Conservation (phyloP, 2,329 filamentous ascomycete species). For the Fusarium sp. region DNA sequence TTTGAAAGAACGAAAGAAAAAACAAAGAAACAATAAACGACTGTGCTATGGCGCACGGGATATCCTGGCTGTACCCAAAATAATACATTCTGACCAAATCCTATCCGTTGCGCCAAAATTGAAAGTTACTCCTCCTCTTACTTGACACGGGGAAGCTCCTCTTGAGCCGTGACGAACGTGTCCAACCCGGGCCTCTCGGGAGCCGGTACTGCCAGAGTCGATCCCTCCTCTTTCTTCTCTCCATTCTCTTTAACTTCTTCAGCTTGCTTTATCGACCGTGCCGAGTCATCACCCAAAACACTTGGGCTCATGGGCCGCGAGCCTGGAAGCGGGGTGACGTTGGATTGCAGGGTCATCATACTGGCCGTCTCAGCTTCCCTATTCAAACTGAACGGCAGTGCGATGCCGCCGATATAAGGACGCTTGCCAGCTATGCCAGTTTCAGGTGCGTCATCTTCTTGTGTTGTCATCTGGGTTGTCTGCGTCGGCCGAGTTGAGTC, state of each 20-base stretch:
- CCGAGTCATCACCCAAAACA: neutral
- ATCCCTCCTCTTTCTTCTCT: slow-evolving; percentile 10
- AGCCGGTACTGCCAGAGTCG: neutral
- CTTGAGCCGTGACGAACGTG: slow-evolving; percentile 66
- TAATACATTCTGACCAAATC: slow-evolving; percentile 30
- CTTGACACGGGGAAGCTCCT: slow-evolving; percentile 53
- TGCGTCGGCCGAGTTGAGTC: slow-evolving; percentile 28
- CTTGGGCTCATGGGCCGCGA: slow-evolving; percentile 51
- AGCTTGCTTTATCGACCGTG: slow-evolving; percentile 1
- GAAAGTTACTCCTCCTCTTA: slow-evolving; percentile 21
- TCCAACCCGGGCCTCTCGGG: slow-evolving; percentile 59
- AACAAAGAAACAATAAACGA: slow-evolving; percentile 15
- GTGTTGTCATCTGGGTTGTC: slow-evolving; percentile 28
- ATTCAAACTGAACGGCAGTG: slow-evolving; percentile 78
- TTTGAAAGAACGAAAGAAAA: slow-evolving; percentile 17
- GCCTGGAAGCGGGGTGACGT: slow-evolving; percentile 44
- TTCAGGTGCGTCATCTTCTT: slow-evolving; percentile 50
- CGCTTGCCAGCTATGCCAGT: slow-evolving; percentile 70
- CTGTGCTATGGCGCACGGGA: slow-evolving; percentile 26
- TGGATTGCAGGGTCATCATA: slow-evolving; percentile 73
- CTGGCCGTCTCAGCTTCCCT: slow-evolving; percentile 76
- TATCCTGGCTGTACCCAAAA: slow-evolving; percentile 24
- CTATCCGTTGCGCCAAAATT: slow-evolving; percentile 22
- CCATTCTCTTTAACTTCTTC: slow-evolving; percentile 3
- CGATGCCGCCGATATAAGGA: slow-evolving; percentile 75